Base-by-base conservation (phyloP, 2,329 filamentous ascomycete genomes). In the Juglanconis sp. region DNA sequence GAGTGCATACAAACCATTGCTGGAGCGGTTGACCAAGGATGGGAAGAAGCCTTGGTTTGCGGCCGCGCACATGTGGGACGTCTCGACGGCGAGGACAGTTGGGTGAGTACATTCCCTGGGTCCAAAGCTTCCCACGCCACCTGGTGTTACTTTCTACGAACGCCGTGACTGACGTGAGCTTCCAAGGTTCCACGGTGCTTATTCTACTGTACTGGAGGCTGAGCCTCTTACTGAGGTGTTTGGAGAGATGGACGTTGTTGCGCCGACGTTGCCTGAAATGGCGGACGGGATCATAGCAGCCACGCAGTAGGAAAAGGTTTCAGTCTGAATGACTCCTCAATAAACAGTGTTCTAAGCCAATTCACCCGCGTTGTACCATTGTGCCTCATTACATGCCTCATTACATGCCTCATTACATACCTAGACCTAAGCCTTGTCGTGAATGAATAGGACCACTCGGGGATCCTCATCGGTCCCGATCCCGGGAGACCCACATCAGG, bases 1-100 rank as follows among this genome's bases (percentile, higher is more conserved):
- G 7, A 74, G 66, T 5, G 77, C 78, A 0, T 84, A 84, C 66
- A 64, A 67, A 64, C 71, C 74, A 3, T 65, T 79, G 9, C 69
- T 78, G 49, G 60, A 59, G 0, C 65, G 66, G 0, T 71, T 77
- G 53, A 73, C 72, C 57, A 52, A 49, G 40, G 56, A 53, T 3
- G 66, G 64, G 17, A 62, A 52, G 32, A 55, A 51, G 52, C 64
- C 66, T 3, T 84, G 81, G 81, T 84, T 83, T 68, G 81, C 79
- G 1, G 81, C 82, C 1, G 81, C 80, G 13, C 81, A 84, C 71
- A 79, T 81, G 75, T 84, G 81, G 82, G 81, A 85, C 70, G 81
- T 81, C 3, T 74, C 74, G 31, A 79, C 81, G 2, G 81, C 81
- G 1, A 72, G 70, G 40, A 76, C 73, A 59, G 73, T 74, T n/a